Conservation (phyloP, 2,329 filamentous ascomycete species). For the Tolypocladium endophyticum region DNA sequence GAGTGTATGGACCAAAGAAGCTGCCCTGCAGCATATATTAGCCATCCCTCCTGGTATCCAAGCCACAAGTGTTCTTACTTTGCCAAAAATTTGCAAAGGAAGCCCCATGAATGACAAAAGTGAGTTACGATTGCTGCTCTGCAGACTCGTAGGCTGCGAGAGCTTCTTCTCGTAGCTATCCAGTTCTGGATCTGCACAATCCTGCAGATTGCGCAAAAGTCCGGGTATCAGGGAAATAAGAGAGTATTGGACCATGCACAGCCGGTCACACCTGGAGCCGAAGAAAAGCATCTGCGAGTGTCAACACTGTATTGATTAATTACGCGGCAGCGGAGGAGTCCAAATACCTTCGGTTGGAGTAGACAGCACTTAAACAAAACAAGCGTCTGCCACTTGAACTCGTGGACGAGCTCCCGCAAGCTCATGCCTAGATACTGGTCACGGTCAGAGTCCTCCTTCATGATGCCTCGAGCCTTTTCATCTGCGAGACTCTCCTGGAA, state of each 20-base stretch:
- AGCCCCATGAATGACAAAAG: conserved; percentile 90
- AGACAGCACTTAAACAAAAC: conserved; percentile 90
- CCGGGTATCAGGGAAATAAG: conserved; percentile 91
- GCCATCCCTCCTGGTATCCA: neutral
- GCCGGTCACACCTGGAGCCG: conserved; percentile 83
- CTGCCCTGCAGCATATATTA: conserved; percentile 51
- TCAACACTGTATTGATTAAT: neutral
- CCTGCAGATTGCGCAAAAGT: conserved; percentile 81
- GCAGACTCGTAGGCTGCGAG: conserved; percentile 70
- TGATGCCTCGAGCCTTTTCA: conserved; percentile 45
- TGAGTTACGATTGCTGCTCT: conserved; percentile 84
- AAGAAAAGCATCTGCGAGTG: conserved; percentile 84
- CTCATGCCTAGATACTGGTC: conserved; percentile 87
- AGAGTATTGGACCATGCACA: conserved; percentile 98
- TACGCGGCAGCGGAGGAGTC: neutral
- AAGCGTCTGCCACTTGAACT: conserved; percentile 90
- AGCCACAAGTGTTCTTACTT: conserved; percentile 36
- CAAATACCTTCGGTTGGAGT: conserved; percentile 77
- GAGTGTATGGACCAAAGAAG: conserved; percentile 93
- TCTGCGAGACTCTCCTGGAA: conserved; percentile 83
- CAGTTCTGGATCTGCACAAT: conserved; percentile 89
- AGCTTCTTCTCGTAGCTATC: conserved; percentile 70
- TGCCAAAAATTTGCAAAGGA: conserved; percentile 89
- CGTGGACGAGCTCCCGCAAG: conserved; percentile 80
- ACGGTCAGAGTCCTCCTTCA: conserved; percentile 59